Evolutionary conservation across 208 protist genomes (phyloP).

Genomic region (Leishmania tropica): DNA sequence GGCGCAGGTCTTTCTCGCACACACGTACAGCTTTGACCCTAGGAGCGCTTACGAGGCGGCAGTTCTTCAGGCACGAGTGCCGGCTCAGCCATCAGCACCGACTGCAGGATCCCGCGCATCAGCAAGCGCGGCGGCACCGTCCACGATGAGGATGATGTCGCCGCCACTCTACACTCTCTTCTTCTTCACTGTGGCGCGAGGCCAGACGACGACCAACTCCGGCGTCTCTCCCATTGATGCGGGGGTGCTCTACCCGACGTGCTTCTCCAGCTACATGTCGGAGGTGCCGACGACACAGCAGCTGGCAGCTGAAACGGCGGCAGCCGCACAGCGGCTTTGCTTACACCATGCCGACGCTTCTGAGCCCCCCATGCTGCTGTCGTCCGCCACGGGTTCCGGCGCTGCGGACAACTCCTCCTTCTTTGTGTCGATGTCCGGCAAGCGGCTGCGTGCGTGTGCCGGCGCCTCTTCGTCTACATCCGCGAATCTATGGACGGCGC

Average conservation of each 20-base stretch:
- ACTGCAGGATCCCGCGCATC: neutral
- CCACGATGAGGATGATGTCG: neutral
- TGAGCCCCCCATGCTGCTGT: too few relatives aligned
- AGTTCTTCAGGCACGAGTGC: neutral
- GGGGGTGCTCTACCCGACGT: slow-evolving; percentile 18
- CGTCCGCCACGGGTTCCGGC: neutral
- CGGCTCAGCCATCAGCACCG: neutral
- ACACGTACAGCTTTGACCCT: slow-evolving; percentile 34
- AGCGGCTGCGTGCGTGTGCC: slow-evolving; percentile 4
- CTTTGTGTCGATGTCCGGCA: slow-evolving; percentile 6
- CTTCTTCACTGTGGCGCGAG: slow-evolving; percentile 22
- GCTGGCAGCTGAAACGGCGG: slow-evolving; percentile 7
- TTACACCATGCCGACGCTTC: neutral
- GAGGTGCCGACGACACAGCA: slow-evolving; percentile 20
- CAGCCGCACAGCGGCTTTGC: neutral
- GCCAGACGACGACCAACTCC: slow-evolving; percentile 2
- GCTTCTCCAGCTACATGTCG: slow-evolving; percentile 26
- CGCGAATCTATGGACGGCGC: slow-evolving; percentile 9
- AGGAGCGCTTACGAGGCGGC: slow-evolving; percentile 24
- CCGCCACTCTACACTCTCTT: slow-evolving; percentile 27
- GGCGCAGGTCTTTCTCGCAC: slow-evolving; percentile 33
- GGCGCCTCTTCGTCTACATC: neutral
- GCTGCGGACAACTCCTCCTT: neutral
- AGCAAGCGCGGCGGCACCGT: neutral
- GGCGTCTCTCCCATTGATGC: slow-evolving; percentile 6